Evolutionary conservation across 805 yeast species (phyloP).

Genomic region (Starmerella davenportii): DNA sequence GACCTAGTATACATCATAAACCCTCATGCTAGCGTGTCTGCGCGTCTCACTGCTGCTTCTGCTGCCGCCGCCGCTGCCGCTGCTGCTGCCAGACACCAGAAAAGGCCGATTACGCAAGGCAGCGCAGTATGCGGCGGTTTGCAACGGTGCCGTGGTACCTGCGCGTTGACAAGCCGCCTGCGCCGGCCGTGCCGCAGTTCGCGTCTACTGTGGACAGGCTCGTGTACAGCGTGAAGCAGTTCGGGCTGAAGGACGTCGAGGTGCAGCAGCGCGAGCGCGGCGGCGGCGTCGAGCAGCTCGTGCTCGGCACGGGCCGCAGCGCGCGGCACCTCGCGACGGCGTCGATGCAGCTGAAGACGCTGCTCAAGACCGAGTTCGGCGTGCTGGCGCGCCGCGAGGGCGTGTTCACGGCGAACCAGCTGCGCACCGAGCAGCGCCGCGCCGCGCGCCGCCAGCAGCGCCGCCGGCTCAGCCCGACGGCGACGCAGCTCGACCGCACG

Average conservation of each 20-base stretch:
- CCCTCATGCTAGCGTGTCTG: too few relatives aligned
- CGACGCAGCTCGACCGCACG: slow-evolving; percentile 22
- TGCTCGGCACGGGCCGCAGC: slow-evolving; percentile 61
- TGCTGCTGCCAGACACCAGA: too few relatives aligned
- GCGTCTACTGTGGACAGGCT: not conserved
- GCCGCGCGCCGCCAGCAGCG: slow-evolving; percentile 35
- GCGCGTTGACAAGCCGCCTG: not conserved
- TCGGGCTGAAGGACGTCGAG: slow-evolving; percentile 46
- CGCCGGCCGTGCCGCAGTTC: not conserved
- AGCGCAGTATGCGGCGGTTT: not conserved
- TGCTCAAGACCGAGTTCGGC: slow-evolving; percentile 36
- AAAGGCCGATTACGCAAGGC: too few relatives aligned
- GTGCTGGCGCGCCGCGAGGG: slow-evolving; percentile 51
- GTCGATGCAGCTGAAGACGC: slow-evolving; percentile 36
- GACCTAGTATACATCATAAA: too few relatives aligned
- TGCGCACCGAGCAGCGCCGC: slow-evolving; percentile 35
- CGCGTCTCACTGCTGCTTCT: too few relatives aligned
- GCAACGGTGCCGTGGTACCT: not conserved
- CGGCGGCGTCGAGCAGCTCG: slow-evolving; percentile 30
- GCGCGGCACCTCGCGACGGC: slow-evolving; percentile 60
- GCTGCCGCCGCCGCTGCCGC: too few relatives aligned
- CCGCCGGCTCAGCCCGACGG: slow-evolving; percentile 21
- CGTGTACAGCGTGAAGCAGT: slow-evolving; percentile 30
- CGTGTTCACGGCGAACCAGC: slow-evolving; percentile 37
- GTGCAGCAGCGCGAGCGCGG: slow-evolving; percentile 37